Base-by-base conservation (phyloP, 306 rosid species). In the Rosa persica region DNA sequence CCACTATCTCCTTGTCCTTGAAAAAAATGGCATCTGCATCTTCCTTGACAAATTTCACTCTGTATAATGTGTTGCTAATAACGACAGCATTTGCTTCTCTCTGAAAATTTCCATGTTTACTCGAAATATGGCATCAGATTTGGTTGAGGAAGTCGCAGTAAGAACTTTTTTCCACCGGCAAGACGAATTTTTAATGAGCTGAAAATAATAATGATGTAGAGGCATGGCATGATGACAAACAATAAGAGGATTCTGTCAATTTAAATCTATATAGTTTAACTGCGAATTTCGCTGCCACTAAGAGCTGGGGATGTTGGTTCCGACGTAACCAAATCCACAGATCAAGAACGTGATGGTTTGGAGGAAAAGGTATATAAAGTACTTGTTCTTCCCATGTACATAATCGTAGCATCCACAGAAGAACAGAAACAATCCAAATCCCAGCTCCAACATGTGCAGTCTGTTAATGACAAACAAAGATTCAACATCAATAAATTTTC, bases 341-440 rank as follows among this genome's bases (percentile, higher is more conserved):
- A 95, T 87, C 78, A 92, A 61, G 92, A 95, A 95, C 64, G 86
- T 64, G 34, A 95, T 12, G 78, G 98, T 92, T 83, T 95, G 99
- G 68, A 95, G 97, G 91, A 92, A 95, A 76, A 95, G 99, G 86
- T 95, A 95, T 3, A 95, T 60, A 40, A 95, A 95, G 82, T 95
- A 95, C 89, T 83, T 91, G 97, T 95, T 82, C 78, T 95, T 91
- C 80, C 99, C 99, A 39, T 95, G 91, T 40, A 86, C 93, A 81
- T 60, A 92, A 82, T 95, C 99, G 80, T 95, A 95, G 93, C 99
- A 95, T 71, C 99, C 99, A 72, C 98, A 92, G 4, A 95, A 0
- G 91, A 95, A 95, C 72, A 95, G 90, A 86, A 95, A 95, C 4
- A 70, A 87, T 4, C 93, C 99, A 73, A 95, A 95, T 86, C 97